Percentiles rank a stretch among this genome's conserved stretches.
Conservation (phyloP, 345 rosid species). For the Carallia brachiata region DNA sequence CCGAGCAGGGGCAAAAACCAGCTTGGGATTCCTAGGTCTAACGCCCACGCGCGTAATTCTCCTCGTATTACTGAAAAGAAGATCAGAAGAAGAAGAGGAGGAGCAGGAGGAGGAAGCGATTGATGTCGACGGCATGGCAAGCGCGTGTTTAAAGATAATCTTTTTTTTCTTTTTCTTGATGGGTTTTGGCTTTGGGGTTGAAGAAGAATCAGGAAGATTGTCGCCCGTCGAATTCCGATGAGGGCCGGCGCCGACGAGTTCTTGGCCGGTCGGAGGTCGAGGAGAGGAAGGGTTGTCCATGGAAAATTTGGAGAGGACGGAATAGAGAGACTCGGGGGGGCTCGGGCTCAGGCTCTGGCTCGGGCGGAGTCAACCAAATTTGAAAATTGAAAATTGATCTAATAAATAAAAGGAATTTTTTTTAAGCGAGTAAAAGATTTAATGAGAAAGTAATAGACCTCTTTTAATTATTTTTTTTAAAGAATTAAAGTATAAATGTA, state of each 20-base stretch:
- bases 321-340: too few species aligned
- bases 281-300: slow-evolving; percentile 36
- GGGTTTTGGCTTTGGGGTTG: slow-evolving; percentile 7
- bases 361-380: too few species aligned
- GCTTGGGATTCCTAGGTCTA: slow-evolving; percentile 38
- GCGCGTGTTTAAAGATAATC: slow-evolving; percentile 21
- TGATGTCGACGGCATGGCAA: slow-evolving; percentile 10
- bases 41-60: slow-evolving; percentile 29
- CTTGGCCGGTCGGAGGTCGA: slow-evolving; percentile 9
- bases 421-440: too few species aligned
- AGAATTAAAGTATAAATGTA: too few species aligned
- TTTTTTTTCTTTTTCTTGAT: slow-evolving; percentile 30
- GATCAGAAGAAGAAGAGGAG: slow-evolving; percentile 31
- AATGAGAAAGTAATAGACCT: too few species aligned
- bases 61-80: slow-evolving; percentile 14
- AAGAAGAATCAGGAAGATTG: slow-evolving; percentile 1
- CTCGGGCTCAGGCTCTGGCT: too few species aligned
- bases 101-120: slow-evolving; percentile 20
- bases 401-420: too few species aligned
- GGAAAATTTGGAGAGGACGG: background rate
- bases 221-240: slow-evolving; percentile 6
- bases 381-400: too few species aligned
- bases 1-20: slow-evolving; percentile 30
- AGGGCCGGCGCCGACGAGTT: slow-evolving; percentile 22
- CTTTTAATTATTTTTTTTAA: too few species aligned